Evolutionary conservation across 73 alveolate species (phyloP).

Genomic region (Breviolum minutum): DNA sequence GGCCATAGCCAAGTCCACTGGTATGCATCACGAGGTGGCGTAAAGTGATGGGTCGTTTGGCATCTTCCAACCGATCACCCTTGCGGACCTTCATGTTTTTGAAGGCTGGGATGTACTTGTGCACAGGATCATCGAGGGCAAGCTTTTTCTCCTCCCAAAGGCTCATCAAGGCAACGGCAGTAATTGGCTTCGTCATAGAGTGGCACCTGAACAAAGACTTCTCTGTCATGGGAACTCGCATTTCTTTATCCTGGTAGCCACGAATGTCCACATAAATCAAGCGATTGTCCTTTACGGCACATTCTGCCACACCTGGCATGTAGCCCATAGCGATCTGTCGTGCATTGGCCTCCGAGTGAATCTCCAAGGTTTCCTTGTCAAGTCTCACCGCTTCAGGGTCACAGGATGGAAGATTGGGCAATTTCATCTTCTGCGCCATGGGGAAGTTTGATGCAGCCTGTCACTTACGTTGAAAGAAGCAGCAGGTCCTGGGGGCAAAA

Average conservation of each 20-base stretch:
- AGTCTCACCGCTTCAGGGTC: conserved; percentile 41
- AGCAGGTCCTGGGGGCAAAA: no score
- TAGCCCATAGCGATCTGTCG: conserved; percentile 60
- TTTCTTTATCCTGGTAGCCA: conserved; percentile 83
- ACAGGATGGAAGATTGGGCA: not conserved
- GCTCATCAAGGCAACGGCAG: conserved; percentile 62
- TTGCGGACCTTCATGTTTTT: conserved; percentile 41
- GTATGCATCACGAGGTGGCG: conserved; percentile 89
- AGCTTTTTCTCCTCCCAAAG: conserved; percentile 71
- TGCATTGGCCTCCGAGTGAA: conserved; percentile 24
- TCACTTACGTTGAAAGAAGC: no score
- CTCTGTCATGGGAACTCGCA: conserved; percentile 47
- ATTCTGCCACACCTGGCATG: conserved; percentile 92
- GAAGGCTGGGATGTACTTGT: conserved; percentile 79
- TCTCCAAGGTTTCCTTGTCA: conserved; percentile 22
- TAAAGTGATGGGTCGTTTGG: conserved; percentile 57
- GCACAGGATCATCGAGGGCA: conserved; percentile 76
- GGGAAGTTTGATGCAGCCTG: no score
- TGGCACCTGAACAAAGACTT: conserved; percentile 58
- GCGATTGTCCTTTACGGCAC: conserved; percentile 66
- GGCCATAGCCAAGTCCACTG: conserved; percentile 73
- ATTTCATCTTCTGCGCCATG: no score
- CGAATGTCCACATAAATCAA: conserved; percentile 65
- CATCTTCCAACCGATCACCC: conserved; percentile 31
- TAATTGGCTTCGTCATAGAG: conserved; percentile 74